phyloP scores from a whole-genome alignment of 371 early-diverging fungal species.

The Mortierella sp. region DNA sequence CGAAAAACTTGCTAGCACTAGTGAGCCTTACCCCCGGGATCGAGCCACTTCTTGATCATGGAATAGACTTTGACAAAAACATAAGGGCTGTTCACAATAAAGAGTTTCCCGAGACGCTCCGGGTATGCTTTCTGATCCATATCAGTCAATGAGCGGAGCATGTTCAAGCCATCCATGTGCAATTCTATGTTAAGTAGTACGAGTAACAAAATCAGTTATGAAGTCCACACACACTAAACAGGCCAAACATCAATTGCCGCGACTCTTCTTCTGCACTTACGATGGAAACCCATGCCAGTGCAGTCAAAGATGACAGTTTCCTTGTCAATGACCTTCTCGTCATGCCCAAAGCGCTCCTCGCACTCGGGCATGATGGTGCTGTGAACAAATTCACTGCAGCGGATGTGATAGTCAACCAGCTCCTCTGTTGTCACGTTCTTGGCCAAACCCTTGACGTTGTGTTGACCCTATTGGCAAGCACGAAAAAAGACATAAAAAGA shows the following conservation, averaged over 20 bases:
- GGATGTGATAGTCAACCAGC: constrained; percentile 77
- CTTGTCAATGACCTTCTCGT: constrained; percentile 69
- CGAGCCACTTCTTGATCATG: constrained; percentile 85
- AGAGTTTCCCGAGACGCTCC: constrained; percentile 82
- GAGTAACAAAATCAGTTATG: neutral
- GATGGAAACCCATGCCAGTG: constrained; percentile 80
- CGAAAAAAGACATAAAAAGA: neutral
- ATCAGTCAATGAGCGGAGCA: constrained; percentile 80
- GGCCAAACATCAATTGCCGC: constrained; percentile 5
- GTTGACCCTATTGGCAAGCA: constrained; percentile 64
- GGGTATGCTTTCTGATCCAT: constrained; percentile 88
- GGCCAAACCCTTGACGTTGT: constrained; percentile 80
- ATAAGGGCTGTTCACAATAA: constrained; percentile 84
- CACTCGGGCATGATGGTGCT: constrained; percentile 80
- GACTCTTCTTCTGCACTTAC: constrained; percentile 49
- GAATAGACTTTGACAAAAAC: constrained; percentile 87
- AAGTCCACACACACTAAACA: neutral
- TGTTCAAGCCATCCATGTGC: constrained; percentile 80
- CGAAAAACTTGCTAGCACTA: neutral
- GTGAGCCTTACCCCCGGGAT: constrained; percentile 77
- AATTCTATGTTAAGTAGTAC: constrained; percentile 61
- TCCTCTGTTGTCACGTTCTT: constrained; percentile 71
- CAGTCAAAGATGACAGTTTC: constrained; percentile 89
- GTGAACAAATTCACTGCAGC: constrained; percentile 82
- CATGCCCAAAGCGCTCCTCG: constrained; percentile 67